Conservation (phyloP, 2,329 filamentous ascomycete species). For the Helotiales sp. region DNA sequence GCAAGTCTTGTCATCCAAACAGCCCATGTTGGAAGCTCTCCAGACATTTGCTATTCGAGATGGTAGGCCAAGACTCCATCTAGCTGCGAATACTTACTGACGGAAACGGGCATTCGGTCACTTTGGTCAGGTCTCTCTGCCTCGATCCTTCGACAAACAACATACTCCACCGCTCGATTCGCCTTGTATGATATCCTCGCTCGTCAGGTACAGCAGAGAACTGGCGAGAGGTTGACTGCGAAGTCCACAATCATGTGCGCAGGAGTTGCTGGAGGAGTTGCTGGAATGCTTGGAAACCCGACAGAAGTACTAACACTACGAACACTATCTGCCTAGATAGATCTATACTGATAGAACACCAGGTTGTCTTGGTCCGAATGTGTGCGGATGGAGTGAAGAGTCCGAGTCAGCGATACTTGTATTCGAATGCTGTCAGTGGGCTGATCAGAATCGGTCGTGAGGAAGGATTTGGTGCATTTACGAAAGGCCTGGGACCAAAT, state of each 20-base stretch:
- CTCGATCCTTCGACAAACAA: conserved; percentile 51
- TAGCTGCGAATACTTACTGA: not conserved
- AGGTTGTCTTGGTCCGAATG: conserved; percentile 52
- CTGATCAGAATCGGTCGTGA: conserved; percentile 45
- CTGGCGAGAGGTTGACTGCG: conserved; percentile 43
- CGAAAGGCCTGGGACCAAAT: conserved; percentile 48
- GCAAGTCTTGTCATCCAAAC: conserved; percentile 50
- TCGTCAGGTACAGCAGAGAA: conserved; percentile 37
- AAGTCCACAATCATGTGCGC: conserved; percentile 48
- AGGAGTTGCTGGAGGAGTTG: conserved; percentile 48
- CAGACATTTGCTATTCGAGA: conserved; percentile 48
- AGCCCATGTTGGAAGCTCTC: conserved; percentile 48
- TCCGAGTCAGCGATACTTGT: conserved; percentile 45
- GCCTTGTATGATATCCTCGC: conserved; percentile 49
- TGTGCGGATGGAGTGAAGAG: conserved; percentile 52
- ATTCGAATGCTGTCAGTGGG: conserved; percentile 47
- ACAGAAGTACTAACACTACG: conserved; percentile 46
- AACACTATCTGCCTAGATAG: not conserved
- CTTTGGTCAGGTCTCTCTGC: conserved; percentile 52
- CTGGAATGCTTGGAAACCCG: conserved; percentile 52
- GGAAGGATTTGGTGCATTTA: conserved; percentile 48
- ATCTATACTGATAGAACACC: not conserved
- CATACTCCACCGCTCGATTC: conserved; percentile 52
- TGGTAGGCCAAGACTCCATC: conserved; percentile 38
- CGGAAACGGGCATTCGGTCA: conserved; percentile 46